Base-by-base conservation (phyloP, 2,329 filamentous ascomycete genomes). In the Fusarium bactridioides region DNA sequence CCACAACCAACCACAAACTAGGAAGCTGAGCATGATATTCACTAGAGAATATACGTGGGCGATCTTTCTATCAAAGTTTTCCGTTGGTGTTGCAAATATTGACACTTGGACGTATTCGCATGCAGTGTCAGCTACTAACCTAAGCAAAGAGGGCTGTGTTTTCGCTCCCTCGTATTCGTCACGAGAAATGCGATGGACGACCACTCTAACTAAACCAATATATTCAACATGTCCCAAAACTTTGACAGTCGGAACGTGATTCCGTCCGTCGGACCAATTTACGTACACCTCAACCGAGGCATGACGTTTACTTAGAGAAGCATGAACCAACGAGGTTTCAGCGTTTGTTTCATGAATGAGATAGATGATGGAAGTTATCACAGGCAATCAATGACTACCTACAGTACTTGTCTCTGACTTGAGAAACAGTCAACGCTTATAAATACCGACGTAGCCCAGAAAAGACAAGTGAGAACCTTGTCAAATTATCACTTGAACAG, bases 121-220 rank as follows among this genome's bases (percentile, higher is more conserved):
- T 41, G 38, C 23, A 21, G 45, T 37, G 29, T 66, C 16, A 35
- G 33, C 15, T 35, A 33, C n/a, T n/a, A n/a, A n/a, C 12, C 12
- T 33, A 38, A 33, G 33, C 29, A 37, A 35, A 27, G 21, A 40
- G 9, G 25, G 38, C 37, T 53, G 57, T 45, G 38, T 47, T 48
- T 27, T 50, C 29, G 50, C 31, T 56, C n/a, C 50, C 44, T 69
- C 64, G 66, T 69, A 69, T 69, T 69, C 66, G 66, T 37, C 40
- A 50, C n/a, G 31, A 51, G 48, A 51, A 31, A 48, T 33, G n/a
- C 15, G 40, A 61, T 45, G 38, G 33, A 33, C 29, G 43, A 43
- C 38, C 37, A 44, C 38, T 44, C 37, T 19, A 29, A 27, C 38
- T 12, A 23, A 53, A n/a, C 41, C 27, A 33, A 35, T 27, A 43